A percentile compares a stretch with the other conserved stretches of the same genome.
phyloP scores from a whole-genome alignment of 768 basidiomycete genomes.

The Multifurca ochricompacta region DNA sequence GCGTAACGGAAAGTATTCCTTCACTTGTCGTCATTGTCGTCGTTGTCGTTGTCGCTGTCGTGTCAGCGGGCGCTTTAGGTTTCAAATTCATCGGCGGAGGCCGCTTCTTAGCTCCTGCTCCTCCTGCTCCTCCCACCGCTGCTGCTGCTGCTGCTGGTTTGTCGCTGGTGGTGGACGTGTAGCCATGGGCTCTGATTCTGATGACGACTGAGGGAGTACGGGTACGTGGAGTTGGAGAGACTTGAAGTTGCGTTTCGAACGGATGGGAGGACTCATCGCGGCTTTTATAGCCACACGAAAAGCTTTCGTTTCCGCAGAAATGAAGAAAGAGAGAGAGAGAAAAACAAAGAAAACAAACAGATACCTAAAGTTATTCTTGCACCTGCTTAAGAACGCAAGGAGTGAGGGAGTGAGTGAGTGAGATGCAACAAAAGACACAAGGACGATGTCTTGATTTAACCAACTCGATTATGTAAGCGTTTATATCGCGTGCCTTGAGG shows the following conservation, averaged over 20 bases:
- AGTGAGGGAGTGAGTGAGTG: too few relatives aligned
- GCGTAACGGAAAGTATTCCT: constrained; percentile 41
- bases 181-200: constrained; percentile 33
- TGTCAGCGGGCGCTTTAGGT: constrained; percentile 50
- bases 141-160: constrained; percentile 28
- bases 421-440: too few relatives aligned
- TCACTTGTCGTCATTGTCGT: constrained; percentile 30
- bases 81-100: constrained; percentile 80
- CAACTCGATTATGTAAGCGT: too few relatives aligned
- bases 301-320: background rate
- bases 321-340: background rate
- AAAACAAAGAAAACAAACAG: background rate
- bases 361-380: too few relatives aligned
- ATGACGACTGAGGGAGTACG: constrained; percentile 32
- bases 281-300: background rate
- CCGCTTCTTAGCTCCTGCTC: constrained; percentile 58
- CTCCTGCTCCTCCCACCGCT: too few relatives aligned
- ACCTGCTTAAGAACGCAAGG: too few relatives aligned
- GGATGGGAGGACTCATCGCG: constrained; percentile 53
- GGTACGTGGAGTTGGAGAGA: constrained; percentile 65
- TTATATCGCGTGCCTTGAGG: too few relatives aligned
- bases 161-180: constrained; percentile 28
- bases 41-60: too few relatives aligned
- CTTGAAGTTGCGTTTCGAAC: constrained; percentile 92
- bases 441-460: too few relatives aligned